Evolutionary conservation across 2,329 filamentous ascomycete species (phyloP).

Genomic region (Botrytis elliptica): DNA sequence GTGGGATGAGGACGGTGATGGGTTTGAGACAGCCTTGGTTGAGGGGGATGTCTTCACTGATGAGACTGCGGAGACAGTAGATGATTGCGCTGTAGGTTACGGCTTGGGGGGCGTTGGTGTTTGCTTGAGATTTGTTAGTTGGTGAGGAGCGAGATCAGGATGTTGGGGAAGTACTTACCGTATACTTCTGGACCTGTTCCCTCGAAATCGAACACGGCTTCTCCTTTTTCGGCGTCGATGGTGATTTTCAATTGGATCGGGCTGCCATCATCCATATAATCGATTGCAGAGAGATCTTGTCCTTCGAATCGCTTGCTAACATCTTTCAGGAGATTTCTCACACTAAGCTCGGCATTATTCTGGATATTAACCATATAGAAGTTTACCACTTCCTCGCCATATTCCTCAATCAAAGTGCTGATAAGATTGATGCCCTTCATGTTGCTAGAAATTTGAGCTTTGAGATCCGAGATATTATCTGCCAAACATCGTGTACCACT

Average conservation of each 20-base stretch:
- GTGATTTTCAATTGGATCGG: constrained; percentile 73
- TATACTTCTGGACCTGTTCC: constrained; percentile 80
- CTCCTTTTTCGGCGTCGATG: constrained; percentile 71
- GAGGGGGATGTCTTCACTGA: constrained; percentile 77
- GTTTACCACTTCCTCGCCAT: constrained; percentile 72
- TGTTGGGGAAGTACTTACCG: constrained; percentile 44
- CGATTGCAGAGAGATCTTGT: constrained; percentile 68
- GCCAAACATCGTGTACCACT: constrained; percentile 74
- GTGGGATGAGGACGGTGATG: constrained; percentile 70
- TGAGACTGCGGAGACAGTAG: constrained; percentile 78
- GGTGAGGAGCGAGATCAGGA: not conserved
- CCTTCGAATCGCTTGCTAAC: constrained; percentile 69
- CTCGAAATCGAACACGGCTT: constrained; percentile 74
- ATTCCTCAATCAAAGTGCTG: constrained; percentile 70
- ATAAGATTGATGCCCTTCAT: constrained; percentile 82
- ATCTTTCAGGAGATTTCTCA: constrained; percentile 69
- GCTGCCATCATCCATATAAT: constrained; percentile 86
- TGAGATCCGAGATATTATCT: constrained; percentile 83
- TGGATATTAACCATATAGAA: constrained; percentile 85
- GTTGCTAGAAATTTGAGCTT: constrained; percentile 84
- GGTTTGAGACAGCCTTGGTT: constrained; percentile 83
- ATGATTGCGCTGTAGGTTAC: constrained; percentile 84
- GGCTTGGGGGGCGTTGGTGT: constrained; percentile 78
- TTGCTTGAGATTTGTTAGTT: constrained; percentile 44
- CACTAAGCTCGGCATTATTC: constrained; percentile 73